A percentile compares a stretch with the other conserved stretches of the same genome.
These are phyloP conservation scores for Protomyces inouyei DNA, from an alignment of 1,139 yeast genomes.

Conservation along the genomic window DNA sequence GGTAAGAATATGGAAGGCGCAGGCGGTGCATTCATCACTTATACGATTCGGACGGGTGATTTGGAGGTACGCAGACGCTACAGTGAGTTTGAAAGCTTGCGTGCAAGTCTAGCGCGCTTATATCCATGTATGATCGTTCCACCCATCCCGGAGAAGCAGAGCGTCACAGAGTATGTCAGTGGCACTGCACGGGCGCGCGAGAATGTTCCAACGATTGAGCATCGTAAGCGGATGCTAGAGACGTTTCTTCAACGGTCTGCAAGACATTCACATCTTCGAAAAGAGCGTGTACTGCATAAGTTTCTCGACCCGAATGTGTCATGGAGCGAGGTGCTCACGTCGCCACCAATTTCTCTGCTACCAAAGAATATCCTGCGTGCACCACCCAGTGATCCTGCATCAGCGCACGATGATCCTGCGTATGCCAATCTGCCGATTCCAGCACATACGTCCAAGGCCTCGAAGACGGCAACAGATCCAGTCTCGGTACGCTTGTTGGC, in stretches of 20 bases:
- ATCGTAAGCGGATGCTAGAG: slow-evolving; percentile 70
- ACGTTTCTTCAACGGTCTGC: slow-evolving; percentile 75
- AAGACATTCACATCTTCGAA: slow-evolving; percentile 52
- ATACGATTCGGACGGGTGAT: slow-evolving; percentile 60
- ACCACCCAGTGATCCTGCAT: slow-evolving; percentile 51
- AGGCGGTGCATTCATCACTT: slow-evolving; percentile 67
- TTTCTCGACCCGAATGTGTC: slow-evolving; percentile 81
- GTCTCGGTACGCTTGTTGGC: slow-evolving; percentile 10
- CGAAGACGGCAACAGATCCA: slow-evolving; percentile 27
- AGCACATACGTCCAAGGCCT: slow-evolving; percentile 43
- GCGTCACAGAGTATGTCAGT: slow-evolving; percentile 38
- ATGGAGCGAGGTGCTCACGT: slow-evolving; percentile 56
- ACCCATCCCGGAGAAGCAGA: slow-evolving; percentile 91
- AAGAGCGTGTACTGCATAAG: slow-evolving; percentile 61
- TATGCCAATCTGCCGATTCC: slow-evolving; percentile 66
- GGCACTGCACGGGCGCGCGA: slow-evolving; percentile 57
- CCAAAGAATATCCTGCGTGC: slow-evolving; percentile 53
- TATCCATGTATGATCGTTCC: slow-evolving; percentile 84
- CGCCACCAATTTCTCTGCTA: slow-evolving; percentile 55
- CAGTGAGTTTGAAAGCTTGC: slow-evolving; percentile 81
- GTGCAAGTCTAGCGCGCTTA: slow-evolving; percentile 62
- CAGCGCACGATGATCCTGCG: slow-evolving; percentile 48
- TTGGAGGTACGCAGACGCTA: slow-evolving; percentile 66
- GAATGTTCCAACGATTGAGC: slow-evolving; percentile 50
- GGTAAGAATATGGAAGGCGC: slow-evolving; percentile 73